These are phyloP conservation scores for Blastobotrys ciferrii DNA, from an alignment of 1,139 yeast species.

Conservation along the genomic window DNA sequence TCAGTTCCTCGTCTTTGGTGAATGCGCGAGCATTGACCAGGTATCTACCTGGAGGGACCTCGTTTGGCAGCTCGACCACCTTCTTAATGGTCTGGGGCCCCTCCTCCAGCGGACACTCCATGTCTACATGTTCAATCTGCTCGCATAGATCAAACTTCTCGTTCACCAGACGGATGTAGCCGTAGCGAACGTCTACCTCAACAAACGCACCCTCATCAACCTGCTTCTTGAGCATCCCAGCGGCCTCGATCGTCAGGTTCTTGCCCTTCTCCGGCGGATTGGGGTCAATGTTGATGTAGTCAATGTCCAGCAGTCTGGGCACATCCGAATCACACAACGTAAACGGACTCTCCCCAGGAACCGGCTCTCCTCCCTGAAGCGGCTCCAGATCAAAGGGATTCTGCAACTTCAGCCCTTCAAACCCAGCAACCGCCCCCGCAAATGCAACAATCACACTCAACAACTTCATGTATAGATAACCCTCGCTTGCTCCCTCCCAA, in stretches of 20 bases:
- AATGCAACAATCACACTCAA: constrained; percentile 2
- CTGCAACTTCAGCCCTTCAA: constrained; percentile 9
- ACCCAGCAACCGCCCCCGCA: constrained; percentile 7
- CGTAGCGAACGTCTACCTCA: constrained; percentile 88
- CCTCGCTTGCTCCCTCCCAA: neutral
- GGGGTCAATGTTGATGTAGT: constrained; percentile 62
- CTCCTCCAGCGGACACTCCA: constrained; percentile 68
- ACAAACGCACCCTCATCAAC: constrained; percentile 87
- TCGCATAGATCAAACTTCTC: constrained; percentile 91
- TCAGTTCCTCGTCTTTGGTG: constrained; percentile 72
- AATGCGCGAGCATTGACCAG: constrained; percentile 84
- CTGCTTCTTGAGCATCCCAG: constrained; percentile 55
- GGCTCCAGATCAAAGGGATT: constrained; percentile 8
- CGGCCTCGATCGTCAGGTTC: constrained; percentile 74
- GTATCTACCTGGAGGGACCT: constrained; percentile 94
- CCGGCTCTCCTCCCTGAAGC: constrained; percentile 29
- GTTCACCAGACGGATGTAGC: constrained; percentile 80
- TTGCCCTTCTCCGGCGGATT: constrained; percentile 85
- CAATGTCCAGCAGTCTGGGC: constrained; percentile 62
- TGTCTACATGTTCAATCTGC: constrained; percentile 74
- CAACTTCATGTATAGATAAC: neutral
- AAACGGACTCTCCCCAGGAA: constrained; percentile 90
- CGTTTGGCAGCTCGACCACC: constrained; percentile 79
- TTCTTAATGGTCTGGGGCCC: constrained; percentile 69
- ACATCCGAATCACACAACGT: constrained; percentile 65